Conservation (phyloP, 2,329 filamentous ascomycete species). For the Tympanopsis confertula region DNA sequence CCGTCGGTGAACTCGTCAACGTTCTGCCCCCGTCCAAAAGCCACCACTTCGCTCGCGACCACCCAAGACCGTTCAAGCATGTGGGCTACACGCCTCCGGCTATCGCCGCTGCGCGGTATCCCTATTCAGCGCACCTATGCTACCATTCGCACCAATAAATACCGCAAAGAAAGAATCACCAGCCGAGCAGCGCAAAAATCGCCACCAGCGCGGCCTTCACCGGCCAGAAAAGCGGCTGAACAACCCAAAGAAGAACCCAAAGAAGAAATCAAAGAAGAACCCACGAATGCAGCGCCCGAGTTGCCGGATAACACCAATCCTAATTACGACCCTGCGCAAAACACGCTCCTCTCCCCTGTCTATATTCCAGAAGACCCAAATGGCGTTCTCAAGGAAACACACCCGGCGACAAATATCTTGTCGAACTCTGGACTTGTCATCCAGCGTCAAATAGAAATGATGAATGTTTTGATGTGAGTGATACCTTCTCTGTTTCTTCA, state of each 20-base stretch:
- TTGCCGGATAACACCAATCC: slow-evolving; percentile 14
- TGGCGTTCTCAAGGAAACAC: slow-evolving; percentile 41
- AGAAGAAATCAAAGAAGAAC: not conserved
- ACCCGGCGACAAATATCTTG: slow-evolving; percentile 44
- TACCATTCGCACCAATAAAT: too few species aligned
- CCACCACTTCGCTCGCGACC: too few species aligned
- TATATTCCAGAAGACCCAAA: slow-evolving; percentile 48
- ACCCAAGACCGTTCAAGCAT: too few species aligned
- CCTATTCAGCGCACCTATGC: too few species aligned
- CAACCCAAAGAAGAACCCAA: not conserved
- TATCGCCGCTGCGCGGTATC: too few species aligned
- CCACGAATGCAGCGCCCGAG: slow-evolving; percentile 2
- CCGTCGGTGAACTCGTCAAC: slow-evolving; percentile 1
- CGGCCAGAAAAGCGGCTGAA: too few species aligned
- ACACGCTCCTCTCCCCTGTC: slow-evolving; percentile 44
- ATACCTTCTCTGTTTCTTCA: not conserved
- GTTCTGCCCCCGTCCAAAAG: not conserved
- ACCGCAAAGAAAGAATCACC: too few species aligned
- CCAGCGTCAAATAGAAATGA: slow-evolving; percentile 51
- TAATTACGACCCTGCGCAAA: slow-evolving; percentile 30
- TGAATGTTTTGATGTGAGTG: slow-evolving; percentile 46
- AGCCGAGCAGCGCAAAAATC: too few species aligned
- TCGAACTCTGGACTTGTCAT: slow-evolving; percentile 50
- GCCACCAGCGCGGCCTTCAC: too few species aligned
- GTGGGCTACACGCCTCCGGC: too few species aligned